Conservation (phyloP, 345 rosid species). For the Brassica rapa region DNA sequence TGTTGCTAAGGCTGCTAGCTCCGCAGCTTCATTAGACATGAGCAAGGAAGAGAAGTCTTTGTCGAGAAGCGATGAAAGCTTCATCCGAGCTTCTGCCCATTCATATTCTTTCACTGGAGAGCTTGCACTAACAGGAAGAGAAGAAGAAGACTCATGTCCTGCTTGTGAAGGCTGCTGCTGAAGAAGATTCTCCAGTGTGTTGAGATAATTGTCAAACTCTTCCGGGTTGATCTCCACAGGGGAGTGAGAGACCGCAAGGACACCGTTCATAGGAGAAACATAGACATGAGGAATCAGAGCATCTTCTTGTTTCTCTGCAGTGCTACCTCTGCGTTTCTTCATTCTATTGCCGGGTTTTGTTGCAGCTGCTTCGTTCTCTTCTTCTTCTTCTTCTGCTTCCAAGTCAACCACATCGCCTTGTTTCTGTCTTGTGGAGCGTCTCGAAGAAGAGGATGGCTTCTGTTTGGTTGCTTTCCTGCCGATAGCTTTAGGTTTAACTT, state of each 20-base stretch:
- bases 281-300: conserved; percentile 39
- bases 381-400: conserved; percentile 9
- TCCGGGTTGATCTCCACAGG: conserved; percentile 45
- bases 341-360: conserved; percentile 10
- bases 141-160: conserved; percentile 11
- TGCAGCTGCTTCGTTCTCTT: conserved; percentile 2
- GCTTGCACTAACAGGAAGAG: conserved; percentile 5
- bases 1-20: conserved; percentile 52
- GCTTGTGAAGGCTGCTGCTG: conserved; percentile 45
- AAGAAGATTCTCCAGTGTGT: conserved; percentile 61
- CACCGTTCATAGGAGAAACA: conserved; percentile 41
- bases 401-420: conserved; percentile 31
- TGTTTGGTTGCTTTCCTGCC: conserved; percentile 40
- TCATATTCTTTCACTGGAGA: conserved; percentile 46
- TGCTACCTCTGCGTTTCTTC: conserved; percentile 30
- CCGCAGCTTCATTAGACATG: conserved; percentile 45
- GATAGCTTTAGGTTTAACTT: conserved; percentile 19
- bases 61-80: conserved; percentile 58
- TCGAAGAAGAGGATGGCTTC: conserved; percentile 24
- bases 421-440: conserved; percentile 28
- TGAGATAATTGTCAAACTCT: conserved; percentile 67
- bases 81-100: conserved; percentile 53
- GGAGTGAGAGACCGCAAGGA: conserved; percentile 32
- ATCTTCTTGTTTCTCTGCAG: conserved; percentile 27
- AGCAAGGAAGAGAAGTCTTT: conserved; percentile 62